Evolutionary conservation across 176 grass and related monocot genomes (phyloP).

Genomic region (Eleusine indica): DNA sequence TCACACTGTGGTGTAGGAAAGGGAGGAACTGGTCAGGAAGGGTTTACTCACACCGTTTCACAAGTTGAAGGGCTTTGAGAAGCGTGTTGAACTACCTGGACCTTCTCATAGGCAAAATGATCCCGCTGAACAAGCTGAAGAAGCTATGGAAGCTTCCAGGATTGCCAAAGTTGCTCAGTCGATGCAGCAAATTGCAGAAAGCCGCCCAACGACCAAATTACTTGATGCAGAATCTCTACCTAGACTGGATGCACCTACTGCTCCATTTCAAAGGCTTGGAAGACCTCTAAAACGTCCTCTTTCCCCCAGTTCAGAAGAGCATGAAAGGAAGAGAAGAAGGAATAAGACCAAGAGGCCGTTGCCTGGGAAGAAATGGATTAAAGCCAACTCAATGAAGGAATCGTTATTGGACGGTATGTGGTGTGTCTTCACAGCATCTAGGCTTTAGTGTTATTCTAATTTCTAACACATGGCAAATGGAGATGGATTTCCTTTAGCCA

Average conservation of each 20-base stretch:
- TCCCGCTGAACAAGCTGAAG: slow-evolving; percentile 22
- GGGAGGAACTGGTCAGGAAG: slow-evolving; percentile 84
- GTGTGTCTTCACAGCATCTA: slow-evolving; percentile 3
- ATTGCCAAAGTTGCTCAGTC: slow-evolving; percentile 73
- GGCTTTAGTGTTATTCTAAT: slow-evolving; percentile 23
- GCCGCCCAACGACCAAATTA: slow-evolving; percentile 76
- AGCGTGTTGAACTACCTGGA: slow-evolving; percentile 57
- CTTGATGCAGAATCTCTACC: slow-evolving; percentile 72
- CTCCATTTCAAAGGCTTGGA: slow-evolving; percentile 80
- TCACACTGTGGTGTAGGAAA: slow-evolving; percentile 57
- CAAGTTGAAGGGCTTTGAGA: slow-evolving; percentile 90
- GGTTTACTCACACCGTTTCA: slow-evolving; percentile 94
- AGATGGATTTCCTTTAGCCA: background rate
- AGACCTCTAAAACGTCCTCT: slow-evolving; percentile 55
- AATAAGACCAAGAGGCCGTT: slow-evolving; percentile 64
- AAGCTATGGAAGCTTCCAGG: slow-evolving; percentile 60
- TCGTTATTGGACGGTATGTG: slow-evolving; percentile 43
- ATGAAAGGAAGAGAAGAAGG: slow-evolving; percentile 55
- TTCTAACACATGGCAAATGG: background rate
- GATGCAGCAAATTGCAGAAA: slow-evolving; percentile 56
- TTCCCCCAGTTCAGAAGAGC: slow-evolving; percentile 51
- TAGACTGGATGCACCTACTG: slow-evolving; percentile 76
- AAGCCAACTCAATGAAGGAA: slow-evolving; percentile 50
- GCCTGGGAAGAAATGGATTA: slow-evolving; percentile 88
- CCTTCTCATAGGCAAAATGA: slow-evolving; percentile 37